Evolutionary conservation across 2,329 filamentous ascomycete genomes (phyloP).

Genomic region (Acrocalymma vagum): DNA sequence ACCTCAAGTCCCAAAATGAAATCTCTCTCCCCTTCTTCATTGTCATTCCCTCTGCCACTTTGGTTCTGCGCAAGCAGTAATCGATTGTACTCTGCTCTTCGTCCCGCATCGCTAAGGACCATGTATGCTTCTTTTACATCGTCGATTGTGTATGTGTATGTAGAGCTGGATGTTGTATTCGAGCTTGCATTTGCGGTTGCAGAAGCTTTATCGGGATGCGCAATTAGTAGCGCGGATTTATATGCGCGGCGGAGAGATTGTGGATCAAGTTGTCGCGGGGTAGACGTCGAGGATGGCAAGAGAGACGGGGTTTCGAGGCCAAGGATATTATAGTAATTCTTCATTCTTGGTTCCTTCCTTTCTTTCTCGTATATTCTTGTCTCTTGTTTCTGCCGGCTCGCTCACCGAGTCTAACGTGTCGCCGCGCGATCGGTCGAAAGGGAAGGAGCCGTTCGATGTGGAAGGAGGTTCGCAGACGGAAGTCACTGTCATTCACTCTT

Average conservation of each 20-base stretch:
- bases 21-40: slow-evolving; percentile 19
- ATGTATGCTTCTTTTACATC: slow-evolving; percentile 67
- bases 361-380: neutral
- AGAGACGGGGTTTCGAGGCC: slow-evolving; percentile 20
- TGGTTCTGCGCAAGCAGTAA: neutral
- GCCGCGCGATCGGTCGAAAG: no score
- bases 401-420: no score
- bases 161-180: neutral
- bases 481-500: no score
- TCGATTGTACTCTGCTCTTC: slow-evolving; percentile 54
- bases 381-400: no score
- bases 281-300: slow-evolving; percentile 6
- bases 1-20: slow-evolving; percentile 61
- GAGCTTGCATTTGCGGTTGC: neutral
- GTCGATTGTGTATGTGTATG: slow-evolving; percentile 57
- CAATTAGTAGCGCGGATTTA: slow-evolving; percentile 62
- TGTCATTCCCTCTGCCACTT: slow-evolving; percentile 4
- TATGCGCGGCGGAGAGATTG: slow-evolving; percentile 55
- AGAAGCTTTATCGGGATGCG: slow-evolving; percentile 66
- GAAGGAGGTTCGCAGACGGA: no score
- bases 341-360: slow-evolving; percentile 12
- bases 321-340: slow-evolving; percentile 41
- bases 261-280: slow-evolving; percentile 1
- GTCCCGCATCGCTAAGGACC: slow-evolving; percentile 55
- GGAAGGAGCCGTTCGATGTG: no score